Percentiles rank a stretch among this genome's conserved stretches.
phyloP scores from a whole-genome alignment of 345 rosid species.

The Aegle marmelos region DNA sequence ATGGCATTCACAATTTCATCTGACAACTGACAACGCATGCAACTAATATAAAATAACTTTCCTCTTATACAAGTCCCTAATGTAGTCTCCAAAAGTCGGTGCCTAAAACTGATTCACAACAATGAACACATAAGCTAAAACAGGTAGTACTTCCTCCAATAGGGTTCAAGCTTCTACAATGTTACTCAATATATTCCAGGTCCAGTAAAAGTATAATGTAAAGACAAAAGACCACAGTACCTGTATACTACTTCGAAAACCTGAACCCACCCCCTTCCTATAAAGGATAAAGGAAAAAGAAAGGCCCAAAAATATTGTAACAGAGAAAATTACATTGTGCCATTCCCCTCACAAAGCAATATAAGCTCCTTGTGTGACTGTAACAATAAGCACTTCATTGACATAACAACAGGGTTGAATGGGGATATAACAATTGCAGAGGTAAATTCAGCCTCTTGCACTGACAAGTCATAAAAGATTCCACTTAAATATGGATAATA shows the following conservation, averaged over 20 bases:
- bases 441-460: background rate
- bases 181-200: background rate
- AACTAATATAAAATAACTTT: background rate
- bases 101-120: background rate
- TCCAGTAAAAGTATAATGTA: background rate
- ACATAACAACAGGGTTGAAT: background rate
- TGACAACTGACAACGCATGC: background rate
- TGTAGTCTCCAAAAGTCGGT: background rate
- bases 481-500: background rate
- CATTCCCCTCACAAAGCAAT: background rate
- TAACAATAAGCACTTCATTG: background rate
- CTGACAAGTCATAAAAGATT: background rate
- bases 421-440: background rate
- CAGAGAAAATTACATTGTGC: background rate
- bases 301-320: background rate
- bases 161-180: background rate
- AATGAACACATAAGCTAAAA: background rate
- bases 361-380: background rate
- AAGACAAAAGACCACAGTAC: background rate
- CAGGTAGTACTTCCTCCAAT: background rate
- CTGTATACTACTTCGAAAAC: background rate
- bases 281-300: background rate
- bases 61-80: too few species aligned
- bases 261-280: background rate
- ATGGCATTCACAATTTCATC: background rate